Conservation (phyloP, 2,329 filamentous ascomycete genomes). For the Arthroderma sp. region DNA sequence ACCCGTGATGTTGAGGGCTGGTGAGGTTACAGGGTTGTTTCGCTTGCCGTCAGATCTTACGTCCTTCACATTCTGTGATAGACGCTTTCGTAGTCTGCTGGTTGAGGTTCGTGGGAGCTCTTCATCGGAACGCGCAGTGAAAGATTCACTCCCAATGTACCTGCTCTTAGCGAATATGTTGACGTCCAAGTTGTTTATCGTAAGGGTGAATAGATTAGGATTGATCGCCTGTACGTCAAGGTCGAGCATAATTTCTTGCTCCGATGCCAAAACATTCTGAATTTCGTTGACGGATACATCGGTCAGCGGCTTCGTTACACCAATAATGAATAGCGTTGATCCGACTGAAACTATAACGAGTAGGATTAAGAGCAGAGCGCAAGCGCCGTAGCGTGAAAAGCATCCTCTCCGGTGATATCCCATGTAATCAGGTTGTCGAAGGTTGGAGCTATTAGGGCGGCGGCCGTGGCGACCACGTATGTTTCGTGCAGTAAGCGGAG, state of each 20-base stretch:
- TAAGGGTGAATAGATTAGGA: conserved; percentile 81
- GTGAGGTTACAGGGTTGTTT: conserved; percentile 14
- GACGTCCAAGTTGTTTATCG: conserved; percentile 73
- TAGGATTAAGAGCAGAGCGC: conserved; percentile 69
- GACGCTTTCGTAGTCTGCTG: conserved; percentile 21
- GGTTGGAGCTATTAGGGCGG: conserved; percentile 41
- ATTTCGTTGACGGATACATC: conserved; percentile 69
- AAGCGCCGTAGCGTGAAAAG: conserved; percentile 70
- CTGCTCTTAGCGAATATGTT: conserved; percentile 92
- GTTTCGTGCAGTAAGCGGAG: conserved; percentile 56
- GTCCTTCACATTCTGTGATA: conserved; percentile 13
- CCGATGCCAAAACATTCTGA: conserved; percentile 79
- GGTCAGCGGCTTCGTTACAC: conserved; percentile 74
- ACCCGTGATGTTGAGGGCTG: conserved; percentile 15
- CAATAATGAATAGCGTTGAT: conserved; percentile 76
- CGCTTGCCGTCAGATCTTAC: not conserved
- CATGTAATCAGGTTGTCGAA: conserved; percentile 62
- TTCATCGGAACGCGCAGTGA: conserved; percentile 17
- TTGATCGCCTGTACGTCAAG: conserved; percentile 78
- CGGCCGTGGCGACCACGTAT: conserved; percentile 45
- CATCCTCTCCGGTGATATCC: conserved; percentile 50
- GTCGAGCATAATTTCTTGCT: conserved; percentile 92
- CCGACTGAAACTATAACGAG: conserved; percentile 71
- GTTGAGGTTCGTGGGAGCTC: conserved; percentile 15
- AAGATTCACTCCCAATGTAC: conserved; percentile 54